Evolutionary conservation across 23 red algal genomes (phyloP).

Genomic region (Porphyridium purpureum): DNA sequence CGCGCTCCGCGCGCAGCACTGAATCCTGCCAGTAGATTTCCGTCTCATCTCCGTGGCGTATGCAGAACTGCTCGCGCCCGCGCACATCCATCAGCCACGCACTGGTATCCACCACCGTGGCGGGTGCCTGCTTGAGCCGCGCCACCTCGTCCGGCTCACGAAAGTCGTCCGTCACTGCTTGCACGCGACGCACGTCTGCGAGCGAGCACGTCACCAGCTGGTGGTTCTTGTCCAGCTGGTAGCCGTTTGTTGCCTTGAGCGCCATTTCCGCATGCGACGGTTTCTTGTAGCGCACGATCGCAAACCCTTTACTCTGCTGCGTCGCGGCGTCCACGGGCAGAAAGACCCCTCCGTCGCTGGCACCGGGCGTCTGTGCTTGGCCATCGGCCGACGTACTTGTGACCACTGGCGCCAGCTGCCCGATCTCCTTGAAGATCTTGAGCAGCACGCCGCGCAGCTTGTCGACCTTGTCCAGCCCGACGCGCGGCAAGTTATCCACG

Average conservation of each 20-base stretch:
- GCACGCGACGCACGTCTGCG: constrained; percentile 17
- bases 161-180: neutral
- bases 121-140: constrained; percentile 13
- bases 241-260: constrained; percentile 39
- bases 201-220: constrained; percentile 39
- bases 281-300: constrained; percentile 52
- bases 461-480: constrained; percentile 52
- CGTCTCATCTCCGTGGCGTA: constrained; percentile 50
- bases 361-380: constrained; percentile 1
- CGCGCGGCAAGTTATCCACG: constrained; percentile 65
- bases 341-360: constrained; percentile 2
- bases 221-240: constrained; percentile 54
- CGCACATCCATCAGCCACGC: constrained; percentile 63
- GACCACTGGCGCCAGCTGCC: constrained; percentile 11
- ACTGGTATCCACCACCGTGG: constrained; percentile 17
- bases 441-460: constrained; percentile 42
- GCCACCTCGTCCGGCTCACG: constrained; percentile 15
- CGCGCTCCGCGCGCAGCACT: constrained; percentile 8
- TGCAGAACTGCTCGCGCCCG: constrained; percentile 81
- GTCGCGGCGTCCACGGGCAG: constrained; percentile 29
- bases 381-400: constrained; percentile 2
- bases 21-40: constrained; percentile 80
- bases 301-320: constrained; percentile 71
- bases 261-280: constrained; percentile 70
- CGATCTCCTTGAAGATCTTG: constrained; percentile 47